Percentiles rank a stretch among this genome's conserved stretches.
phyloP scores from a whole-genome alignment of 2,329 filamentous ascomycete species.

The Fusarium virguliforme region DNA sequence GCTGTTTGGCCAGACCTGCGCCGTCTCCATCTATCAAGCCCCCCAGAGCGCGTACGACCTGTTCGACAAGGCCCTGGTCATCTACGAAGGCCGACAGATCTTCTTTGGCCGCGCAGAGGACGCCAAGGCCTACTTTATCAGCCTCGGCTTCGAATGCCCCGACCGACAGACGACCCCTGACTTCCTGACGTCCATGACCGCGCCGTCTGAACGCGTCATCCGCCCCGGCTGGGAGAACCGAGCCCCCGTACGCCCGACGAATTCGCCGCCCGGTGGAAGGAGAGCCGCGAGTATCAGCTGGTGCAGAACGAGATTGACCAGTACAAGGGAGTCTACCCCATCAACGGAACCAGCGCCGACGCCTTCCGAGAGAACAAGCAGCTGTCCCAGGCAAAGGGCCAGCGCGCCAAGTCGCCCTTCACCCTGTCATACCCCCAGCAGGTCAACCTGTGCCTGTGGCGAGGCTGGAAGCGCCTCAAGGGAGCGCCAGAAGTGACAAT shows the following conservation, averaged over 20 bases:
- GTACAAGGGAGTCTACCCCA: slow-evolving; percentile 53
- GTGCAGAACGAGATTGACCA: slow-evolving; percentile 51
- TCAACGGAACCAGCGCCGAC: slow-evolving; percentile 44
- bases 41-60: slow-evolving; percentile 72
- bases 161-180: slow-evolving; percentile 76
- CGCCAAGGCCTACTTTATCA: slow-evolving; percentile 74
- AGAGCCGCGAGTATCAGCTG: slow-evolving; percentile 40
- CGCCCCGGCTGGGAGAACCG: slow-evolving; percentile 55
- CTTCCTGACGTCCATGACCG: slow-evolving; percentile 73
- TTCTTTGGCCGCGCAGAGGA: slow-evolving; percentile 73
- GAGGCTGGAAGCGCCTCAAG: slow-evolving; percentile 59
- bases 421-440: slow-evolving; percentile 65
- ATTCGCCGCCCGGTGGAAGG: slow-evolving; percentile 58
- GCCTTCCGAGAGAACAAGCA: slow-evolving; percentile 51
- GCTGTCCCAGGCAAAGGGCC: slow-evolving; percentile 53
- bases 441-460: slow-evolving; percentile 60
- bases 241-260: slow-evolving; percentile 57
- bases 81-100: slow-evolving; percentile 78
- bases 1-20: slow-evolving; percentile 46
- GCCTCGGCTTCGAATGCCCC: slow-evolving; percentile 75
- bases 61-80: slow-evolving; percentile 78
- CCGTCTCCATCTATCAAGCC: slow-evolving; percentile 71
- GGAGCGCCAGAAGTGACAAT: slow-evolving; percentile 48
- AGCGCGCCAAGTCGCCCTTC: slow-evolving; percentile 65
- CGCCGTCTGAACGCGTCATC: slow-evolving; percentile 55